Conservation (phyloP, 106 monocot species). For the Cymbidium sinense region DNA sequence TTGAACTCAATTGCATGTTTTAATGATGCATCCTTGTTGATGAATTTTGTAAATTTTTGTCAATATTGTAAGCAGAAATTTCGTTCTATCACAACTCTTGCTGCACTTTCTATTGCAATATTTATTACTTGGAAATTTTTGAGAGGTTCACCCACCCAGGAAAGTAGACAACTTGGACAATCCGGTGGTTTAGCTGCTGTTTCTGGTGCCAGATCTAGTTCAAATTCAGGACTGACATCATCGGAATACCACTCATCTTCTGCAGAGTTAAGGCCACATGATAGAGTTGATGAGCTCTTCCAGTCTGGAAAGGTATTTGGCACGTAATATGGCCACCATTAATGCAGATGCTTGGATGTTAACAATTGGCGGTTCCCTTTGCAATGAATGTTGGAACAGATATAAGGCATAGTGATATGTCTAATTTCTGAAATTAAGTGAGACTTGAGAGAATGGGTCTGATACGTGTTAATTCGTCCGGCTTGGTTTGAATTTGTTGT, state of each 20-base stretch:
- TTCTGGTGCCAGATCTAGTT: constrained; percentile 18
- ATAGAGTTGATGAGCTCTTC: constrained; percentile 50
- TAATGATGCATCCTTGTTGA: too few species aligned
- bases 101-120: constrained; percentile 43
- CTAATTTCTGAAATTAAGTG: too few species aligned
- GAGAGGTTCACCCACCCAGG: constrained; percentile 39
- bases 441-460: too few species aligned
- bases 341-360: neutral
- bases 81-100: constrained; percentile 43
- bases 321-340: constrained; percentile 1
- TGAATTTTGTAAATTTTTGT: neutral
- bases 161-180: constrained; percentile 41
- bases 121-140: constrained; percentile 56
- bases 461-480: too few species aligned
- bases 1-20: neutral
- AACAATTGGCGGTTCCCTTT: constrained; percentile 13
- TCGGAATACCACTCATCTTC: constrained; percentile 38
- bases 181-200: constrained; percentile 12
- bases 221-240: constrained; percentile 17
- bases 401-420: constrained; percentile 55
- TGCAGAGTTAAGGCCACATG: constrained; percentile 34
- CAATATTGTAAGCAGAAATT: constrained; percentile 29
- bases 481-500: too few species aligned
- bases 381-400: constrained; percentile 52
- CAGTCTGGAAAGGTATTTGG: constrained; percentile 35